phyloP scores from a whole-genome alignment of 495 filamentous ascomycete genomes.

The Penicillium angulare region DNA sequence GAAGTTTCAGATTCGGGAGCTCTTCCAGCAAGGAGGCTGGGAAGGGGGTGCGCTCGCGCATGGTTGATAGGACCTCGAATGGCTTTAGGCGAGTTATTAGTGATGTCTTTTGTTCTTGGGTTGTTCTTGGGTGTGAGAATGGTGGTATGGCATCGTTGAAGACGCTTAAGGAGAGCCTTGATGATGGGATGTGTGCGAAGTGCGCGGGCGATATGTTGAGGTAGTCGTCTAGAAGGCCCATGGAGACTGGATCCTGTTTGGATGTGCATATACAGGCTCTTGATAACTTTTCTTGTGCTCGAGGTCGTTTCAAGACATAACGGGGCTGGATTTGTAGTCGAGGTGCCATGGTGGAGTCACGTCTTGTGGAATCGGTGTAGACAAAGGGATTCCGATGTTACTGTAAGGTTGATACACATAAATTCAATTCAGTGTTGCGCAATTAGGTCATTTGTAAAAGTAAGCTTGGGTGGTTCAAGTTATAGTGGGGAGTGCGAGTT shows the following conservation, averaged over 20 bases:
- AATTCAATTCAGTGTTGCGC: no score
- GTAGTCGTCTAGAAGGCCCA: background rate
- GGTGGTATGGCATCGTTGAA: background rate
- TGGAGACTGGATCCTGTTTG: background rate
- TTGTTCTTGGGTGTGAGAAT: background rate
- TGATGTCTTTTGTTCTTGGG: background rate
- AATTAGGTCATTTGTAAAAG: no score
- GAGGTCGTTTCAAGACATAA: background rate
- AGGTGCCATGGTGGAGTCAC: background rate
- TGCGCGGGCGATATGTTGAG: background rate
- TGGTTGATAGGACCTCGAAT: background rate
- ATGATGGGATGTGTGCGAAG: background rate
- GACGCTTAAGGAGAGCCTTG: background rate
- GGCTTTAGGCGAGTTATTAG: background rate
- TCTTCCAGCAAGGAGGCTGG: background rate
- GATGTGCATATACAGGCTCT: background rate
- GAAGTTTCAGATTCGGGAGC: background rate
- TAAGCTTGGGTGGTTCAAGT: no score
- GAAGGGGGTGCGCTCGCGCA: background rate
- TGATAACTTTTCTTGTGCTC: background rate
- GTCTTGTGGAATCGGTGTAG: background rate
- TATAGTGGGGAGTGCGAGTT: no score
- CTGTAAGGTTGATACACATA: no score
- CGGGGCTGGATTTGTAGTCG: background rate
- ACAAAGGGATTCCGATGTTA: background rate